These are phyloP conservation scores for Saccharomyces hybrid DNA, from an alignment of 1,139 yeast genomes.

Conservation along the genomic window DNA sequence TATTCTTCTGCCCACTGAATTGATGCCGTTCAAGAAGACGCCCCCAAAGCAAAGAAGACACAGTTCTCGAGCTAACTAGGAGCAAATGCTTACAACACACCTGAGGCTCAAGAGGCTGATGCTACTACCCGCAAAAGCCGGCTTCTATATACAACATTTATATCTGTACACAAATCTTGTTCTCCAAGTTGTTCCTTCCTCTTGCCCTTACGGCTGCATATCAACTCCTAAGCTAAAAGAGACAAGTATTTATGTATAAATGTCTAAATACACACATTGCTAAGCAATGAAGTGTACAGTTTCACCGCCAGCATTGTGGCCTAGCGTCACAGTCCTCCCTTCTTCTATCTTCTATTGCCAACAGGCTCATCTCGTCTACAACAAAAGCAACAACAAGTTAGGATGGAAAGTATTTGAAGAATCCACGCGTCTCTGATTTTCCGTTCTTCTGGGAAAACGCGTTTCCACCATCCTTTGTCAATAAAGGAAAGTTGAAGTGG, in stretches of 20 bases:
- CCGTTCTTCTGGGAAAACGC: neutral
- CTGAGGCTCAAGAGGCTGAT: neutral
- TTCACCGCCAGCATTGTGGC: neutral
- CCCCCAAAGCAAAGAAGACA: neutral
- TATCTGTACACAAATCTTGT: neutral
- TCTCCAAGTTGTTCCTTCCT: neutral
- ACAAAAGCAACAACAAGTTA: neutral
- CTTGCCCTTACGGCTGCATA: neutral
- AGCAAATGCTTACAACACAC: neutral
- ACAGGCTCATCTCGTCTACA: neutral
- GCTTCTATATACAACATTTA: neutral
- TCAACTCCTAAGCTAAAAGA: neutral
- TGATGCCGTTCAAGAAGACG: constrained; percentile 1
- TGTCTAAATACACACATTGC: neutral
- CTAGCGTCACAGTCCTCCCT: neutral
- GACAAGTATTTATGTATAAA: neutral
- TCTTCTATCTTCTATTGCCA: neutral
- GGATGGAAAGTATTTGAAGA: neutral
- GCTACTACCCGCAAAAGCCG: neutral
- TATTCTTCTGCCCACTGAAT: neutral
- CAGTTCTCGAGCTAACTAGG: neutral
- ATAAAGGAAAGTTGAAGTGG: neutral
- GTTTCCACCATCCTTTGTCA: neutral
- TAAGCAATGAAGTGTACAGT: no score
- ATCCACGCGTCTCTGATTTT: neutral